Conservation (phyloP, 768 basidiomycete species). For the Tephrocybe sp. region DNA sequence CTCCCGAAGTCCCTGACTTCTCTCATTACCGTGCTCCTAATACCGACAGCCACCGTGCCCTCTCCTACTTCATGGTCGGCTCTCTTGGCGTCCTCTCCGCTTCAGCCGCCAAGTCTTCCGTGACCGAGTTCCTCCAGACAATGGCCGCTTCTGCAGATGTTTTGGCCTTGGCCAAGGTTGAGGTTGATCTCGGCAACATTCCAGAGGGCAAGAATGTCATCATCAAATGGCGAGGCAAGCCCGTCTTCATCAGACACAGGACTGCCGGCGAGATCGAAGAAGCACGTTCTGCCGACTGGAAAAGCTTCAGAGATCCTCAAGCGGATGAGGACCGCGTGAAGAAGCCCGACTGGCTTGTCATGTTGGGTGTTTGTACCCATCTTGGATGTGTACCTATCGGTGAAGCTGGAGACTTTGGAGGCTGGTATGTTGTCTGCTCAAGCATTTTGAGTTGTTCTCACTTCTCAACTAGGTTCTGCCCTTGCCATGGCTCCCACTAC, state of each 20-base stretch:
- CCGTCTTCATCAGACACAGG: constrained; percentile 98
- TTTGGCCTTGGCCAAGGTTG: constrained; percentile 95
- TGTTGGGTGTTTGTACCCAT: constrained; percentile 94
- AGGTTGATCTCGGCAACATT: constrained; percentile 84
- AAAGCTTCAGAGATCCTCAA: constrained; percentile 88
- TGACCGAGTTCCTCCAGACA: constrained; percentile 91
- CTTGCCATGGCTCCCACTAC: constrained; percentile 98
- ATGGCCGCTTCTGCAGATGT: constrained; percentile 99
- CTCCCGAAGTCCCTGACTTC: constrained; percentile 88
- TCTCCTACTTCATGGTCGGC: constrained; percentile 90
- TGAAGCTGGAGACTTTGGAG: constrained; percentile 94
- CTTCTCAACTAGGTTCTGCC: constrained; percentile 70
- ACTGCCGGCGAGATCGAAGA: constrained; percentile 90
- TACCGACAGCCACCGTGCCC: constrained; percentile 63
- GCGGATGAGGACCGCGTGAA: constrained; percentile 84
- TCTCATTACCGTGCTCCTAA: constrained; percentile 73
- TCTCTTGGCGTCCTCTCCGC: constrained; percentile 92
- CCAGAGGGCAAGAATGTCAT: constrained; percentile 98
- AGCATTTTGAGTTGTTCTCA: not conserved
- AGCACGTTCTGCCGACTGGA: constrained; percentile 82
- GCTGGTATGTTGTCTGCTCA: constrained; percentile 64
- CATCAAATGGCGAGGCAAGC: constrained; percentile 99
- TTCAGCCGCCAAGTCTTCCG: constrained; percentile 89
- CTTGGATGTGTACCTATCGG: constrained; percentile 98
- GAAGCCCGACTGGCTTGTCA: constrained; percentile 95